A percentile compares a stretch with the other conserved stretches of the same genome.
Evolutionary conservation across 1,284 basidiomycete species (phyloP).

Genomic region (Ceratorhiza oryzae-sativae): DNA sequence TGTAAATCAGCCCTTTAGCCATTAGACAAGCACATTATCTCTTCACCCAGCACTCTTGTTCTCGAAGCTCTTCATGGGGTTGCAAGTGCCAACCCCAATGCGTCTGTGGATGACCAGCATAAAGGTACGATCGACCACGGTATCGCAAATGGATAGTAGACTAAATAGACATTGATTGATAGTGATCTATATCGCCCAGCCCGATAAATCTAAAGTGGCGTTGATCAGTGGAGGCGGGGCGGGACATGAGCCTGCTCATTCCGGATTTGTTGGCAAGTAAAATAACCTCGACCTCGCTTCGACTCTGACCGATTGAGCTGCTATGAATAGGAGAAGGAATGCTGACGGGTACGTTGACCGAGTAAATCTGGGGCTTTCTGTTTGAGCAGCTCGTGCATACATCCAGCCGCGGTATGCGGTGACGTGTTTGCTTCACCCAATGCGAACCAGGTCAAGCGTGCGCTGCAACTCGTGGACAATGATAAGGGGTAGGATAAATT

Average conservation of each 20-base stretch:
- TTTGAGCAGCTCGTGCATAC: constrained; percentile 9
- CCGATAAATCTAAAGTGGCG: constrained; percentile 72
- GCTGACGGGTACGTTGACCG: constrained; percentile 63
- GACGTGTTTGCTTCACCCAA: constrained; percentile 90
- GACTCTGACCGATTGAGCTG: background rate
- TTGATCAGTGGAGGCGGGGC: constrained; percentile 89
- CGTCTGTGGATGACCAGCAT: constrained; percentile 70
- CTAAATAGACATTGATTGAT: constrained; percentile 22
- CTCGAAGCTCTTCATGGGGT: constrained; percentile 79
- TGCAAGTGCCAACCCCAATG: constrained; percentile 70
- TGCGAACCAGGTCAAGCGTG: constrained; percentile 79
- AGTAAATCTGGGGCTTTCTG: background rate
- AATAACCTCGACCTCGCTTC: background rate
- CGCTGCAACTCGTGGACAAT: constrained; percentile 78
- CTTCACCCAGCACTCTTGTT: constrained; percentile 72
- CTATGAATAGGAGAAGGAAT: constrained; percentile 72
- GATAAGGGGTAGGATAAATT: constrained; percentile 69
- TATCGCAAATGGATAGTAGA: background rate
- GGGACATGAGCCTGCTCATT: constrained; percentile 90
- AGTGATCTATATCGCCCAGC: constrained; percentile 70
- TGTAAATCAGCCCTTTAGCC: background rate
- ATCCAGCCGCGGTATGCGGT: constrained; percentile 80
- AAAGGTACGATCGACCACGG: constrained; percentile 58
- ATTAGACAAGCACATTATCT: constrained; percentile 73
- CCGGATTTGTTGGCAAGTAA: constrained; percentile 74